A percentile compares a stretch with the other conserved stretches of the same genome.
phyloP scores from a whole-genome alignment of 164 flowering plant species.

The Tinospora cordifolia region DNA sequence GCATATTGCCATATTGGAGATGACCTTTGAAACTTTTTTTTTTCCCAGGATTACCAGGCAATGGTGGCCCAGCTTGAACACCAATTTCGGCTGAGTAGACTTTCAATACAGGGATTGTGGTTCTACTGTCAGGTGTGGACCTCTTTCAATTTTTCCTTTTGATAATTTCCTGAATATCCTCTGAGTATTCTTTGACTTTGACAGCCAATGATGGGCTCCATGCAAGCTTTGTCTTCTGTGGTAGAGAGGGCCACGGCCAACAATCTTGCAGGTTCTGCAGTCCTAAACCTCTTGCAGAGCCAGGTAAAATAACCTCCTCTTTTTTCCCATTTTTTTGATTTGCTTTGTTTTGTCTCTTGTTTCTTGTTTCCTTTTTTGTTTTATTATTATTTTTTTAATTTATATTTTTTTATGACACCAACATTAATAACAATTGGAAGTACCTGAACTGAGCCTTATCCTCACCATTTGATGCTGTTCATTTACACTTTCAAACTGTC shows the following conservation, averaged over 20 bases:
- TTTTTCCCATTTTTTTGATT: no score
- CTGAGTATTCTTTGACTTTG: constrained; percentile 7
- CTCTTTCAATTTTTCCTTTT: neutral
- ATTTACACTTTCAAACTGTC: neutral
- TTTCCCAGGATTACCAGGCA: constrained; percentile 87
- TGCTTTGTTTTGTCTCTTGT: neutral
- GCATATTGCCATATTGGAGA: neutral
- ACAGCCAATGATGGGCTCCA: constrained; percentile 88
- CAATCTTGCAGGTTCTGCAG: constrained; percentile 66
- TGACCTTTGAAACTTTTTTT: constrained; percentile 5
- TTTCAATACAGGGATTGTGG: constrained; percentile 95
- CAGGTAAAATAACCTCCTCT: constrained; percentile 44
- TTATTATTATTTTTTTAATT: no score
- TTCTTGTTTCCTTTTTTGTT: no score
- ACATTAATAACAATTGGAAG: no score
- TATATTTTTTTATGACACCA: no score
- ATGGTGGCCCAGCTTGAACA: constrained; percentile 98
- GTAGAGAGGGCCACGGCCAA: constrained; percentile 60
- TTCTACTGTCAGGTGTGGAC: constrained; percentile 86
- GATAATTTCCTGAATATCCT: constrained; percentile 2
- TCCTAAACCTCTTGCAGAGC: constrained; percentile 88
- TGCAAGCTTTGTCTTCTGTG: constrained; percentile 76
- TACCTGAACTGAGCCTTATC: neutral
- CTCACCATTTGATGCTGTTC: neutral
- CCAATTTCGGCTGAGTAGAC: constrained; percentile 87